These are phyloP conservation scores for Nothomitra cinnamomea DNA, from an alignment of 2,329 filamentous ascomycete species.

Conservation along the genomic window DNA sequence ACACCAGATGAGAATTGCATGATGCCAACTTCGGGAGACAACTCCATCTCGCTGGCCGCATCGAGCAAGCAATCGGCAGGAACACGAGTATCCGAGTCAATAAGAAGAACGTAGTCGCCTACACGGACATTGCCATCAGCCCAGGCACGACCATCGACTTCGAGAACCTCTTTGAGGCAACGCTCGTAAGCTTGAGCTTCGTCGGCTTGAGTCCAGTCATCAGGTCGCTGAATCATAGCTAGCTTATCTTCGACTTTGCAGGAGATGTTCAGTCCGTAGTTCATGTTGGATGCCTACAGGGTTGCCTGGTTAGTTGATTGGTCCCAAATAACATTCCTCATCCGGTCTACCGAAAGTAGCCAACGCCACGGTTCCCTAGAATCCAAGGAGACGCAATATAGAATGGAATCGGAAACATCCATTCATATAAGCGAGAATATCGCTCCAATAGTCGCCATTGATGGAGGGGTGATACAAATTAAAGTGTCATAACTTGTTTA, in stretches of 20 bases:
- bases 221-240: constrained; percentile 34
- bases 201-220: constrained; percentile 50
- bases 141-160: constrained; percentile 51
- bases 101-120: constrained; percentile 66
- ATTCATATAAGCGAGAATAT: constrained; percentile 1
- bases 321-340: background rate
- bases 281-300: constrained; percentile 55
- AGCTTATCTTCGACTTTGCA: constrained; percentile 57
- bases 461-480: no score
- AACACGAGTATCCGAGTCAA: constrained; percentile 66
- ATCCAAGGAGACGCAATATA: background rate
- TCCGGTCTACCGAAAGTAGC: background rate
- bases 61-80: constrained; percentile 63
- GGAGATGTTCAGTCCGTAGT: constrained; percentile 50
- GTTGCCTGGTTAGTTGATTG: background rate
- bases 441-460: no score
- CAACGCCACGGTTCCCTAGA: background rate
- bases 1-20: constrained; percentile 63
- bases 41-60: constrained; percentile 67
- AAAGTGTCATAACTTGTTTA: no score
- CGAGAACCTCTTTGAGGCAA: constrained; percentile 47
- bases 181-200: constrained; percentile 49
- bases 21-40: constrained; percentile 60
- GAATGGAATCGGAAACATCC: constrained; percentile 1
- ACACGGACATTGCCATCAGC: constrained; percentile 74